Base-by-base conservation (phyloP, 805 yeast species). In the Metschnikowia dekortorum region DNA sequence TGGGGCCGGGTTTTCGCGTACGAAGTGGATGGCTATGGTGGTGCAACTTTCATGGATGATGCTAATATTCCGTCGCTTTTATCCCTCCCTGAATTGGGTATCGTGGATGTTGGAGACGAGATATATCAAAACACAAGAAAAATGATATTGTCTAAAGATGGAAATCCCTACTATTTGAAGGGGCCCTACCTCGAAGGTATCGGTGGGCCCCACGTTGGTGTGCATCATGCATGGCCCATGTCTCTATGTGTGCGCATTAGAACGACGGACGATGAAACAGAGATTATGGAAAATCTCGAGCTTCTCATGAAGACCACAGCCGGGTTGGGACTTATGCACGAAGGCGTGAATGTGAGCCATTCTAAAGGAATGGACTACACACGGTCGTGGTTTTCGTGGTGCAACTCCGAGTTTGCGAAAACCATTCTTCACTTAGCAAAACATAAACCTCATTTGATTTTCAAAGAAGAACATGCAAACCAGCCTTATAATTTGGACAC, bases 381-480 rank as follows among this genome's bases (percentile, higher is more conserved):
- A 0, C 71, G 97, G 52, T 80, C 94, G 2, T 89, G 97, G 97
- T 90, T 90, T 71, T 85, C 96, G 5, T 89, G 97, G 97, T 87
- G 95, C 58, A 89, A 89, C 63, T 83, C 95, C 1, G 96, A 90
- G 66, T 88, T 89, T 69, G 96, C 90, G 18, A 87, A 87, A 65
- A 85, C 95, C 0, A 84, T 89, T n/a, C 64, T 89, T 42, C 85
- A 88, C 59, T 68, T 89, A 53, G 90, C 92, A 2, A 69, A 76
- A 51, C 70, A 86, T 46, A 87, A 85, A 61, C 96, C 96, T 0
- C 79, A 85, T 60, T 68, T 88, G 55, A 78, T 89, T 11, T 84
- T 87, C 60, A 78, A 77, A 41, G 65, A 71, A 2, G 74, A 74
- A 44, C 70, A 57, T 47, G 53, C 64, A 1, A 18, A 52, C 2